Percentiles rank a stretch among this genome's conserved stretches.
These are phyloP conservation scores for Aspergillus cavernicola DNA, from an alignment of 495 filamentous ascomycete species.

Conservation along the genomic window DNA sequence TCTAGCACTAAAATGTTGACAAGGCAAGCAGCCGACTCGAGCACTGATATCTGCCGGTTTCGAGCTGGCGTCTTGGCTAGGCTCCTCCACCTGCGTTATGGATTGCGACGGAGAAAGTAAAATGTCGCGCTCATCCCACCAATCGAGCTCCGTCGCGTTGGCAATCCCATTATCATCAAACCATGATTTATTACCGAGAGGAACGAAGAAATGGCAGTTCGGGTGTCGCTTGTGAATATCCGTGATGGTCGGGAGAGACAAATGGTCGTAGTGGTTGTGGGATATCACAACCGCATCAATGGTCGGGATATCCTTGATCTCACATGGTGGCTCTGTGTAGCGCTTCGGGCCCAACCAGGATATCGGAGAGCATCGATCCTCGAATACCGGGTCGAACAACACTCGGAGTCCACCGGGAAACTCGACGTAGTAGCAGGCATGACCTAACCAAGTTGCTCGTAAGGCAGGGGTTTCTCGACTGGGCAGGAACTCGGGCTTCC, in stretches of 20 bases:
- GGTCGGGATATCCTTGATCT: conserved; percentile 72
- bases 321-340: conserved; percentile 74
- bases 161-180: conserved; percentile 63
- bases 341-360: conserved; percentile 71
- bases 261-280: conserved; percentile 93
- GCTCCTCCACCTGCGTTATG: conserved; percentile 21
- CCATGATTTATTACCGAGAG: conserved; percentile 85
- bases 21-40: conserved; percentile 76
- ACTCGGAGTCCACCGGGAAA: conserved; percentile 85
- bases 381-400: conserved; percentile 94
- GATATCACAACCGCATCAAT: conserved; percentile 90
- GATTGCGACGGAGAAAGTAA: conserved; percentile 47
- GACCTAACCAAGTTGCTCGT: conserved; percentile 93
- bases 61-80: conserved; percentile 25
- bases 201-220: conserved; percentile 82
- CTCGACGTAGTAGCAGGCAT: conserved; percentile 92
- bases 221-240: conserved; percentile 70
- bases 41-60: conserved; percentile 56
- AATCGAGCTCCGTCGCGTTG: conserved; percentile 86
- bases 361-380: conserved; percentile 78
- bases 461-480: conserved; percentile 55
- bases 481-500: conserved; percentile 66
- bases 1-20: conserved; percentile 77
- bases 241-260: conserved; percentile 70
- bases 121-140: conserved; percentile 86